Conservation (phyloP, 495 filamentous ascomycete genomes). For the Cladorrhinum samala region DNA sequence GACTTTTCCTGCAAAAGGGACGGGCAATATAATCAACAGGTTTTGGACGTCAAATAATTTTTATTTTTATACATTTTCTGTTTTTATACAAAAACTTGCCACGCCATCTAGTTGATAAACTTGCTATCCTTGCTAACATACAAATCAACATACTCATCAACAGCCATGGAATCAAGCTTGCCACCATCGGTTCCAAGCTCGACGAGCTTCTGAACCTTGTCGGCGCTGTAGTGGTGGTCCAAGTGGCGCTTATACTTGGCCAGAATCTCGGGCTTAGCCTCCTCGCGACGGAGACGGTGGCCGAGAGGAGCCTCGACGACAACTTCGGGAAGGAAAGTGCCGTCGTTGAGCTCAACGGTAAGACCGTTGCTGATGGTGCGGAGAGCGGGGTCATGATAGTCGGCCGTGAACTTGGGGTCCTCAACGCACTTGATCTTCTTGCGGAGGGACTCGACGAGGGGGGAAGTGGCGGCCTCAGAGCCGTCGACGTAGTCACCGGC, state of each 20-base stretch:
- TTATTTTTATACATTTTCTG: too few species aligned
- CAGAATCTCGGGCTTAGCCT: slow-evolving; percentile 94
- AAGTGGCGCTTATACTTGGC: slow-evolving; percentile 93
- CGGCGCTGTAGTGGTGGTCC: slow-evolving; percentile 68
- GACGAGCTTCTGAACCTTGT: slow-evolving; percentile 71
- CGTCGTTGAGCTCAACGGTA: slow-evolving; percentile 88
- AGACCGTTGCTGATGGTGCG: slow-evolving; percentile 95
- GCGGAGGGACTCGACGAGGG: slow-evolving; percentile 81
- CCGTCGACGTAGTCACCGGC: slow-evolving; percentile 90
- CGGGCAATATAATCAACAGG: too few species aligned
- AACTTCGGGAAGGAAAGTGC: slow-evolving; percentile 85
- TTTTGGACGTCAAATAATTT: too few species aligned
- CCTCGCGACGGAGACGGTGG: slow-evolving; percentile 83
- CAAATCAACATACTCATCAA: slow-evolving; percentile 91
- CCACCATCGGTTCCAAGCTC: slow-evolving; percentile 65
- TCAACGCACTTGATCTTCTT: slow-evolving; percentile 91
- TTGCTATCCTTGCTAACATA: slow-evolving; percentile 63
- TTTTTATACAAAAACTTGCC: not conserved
- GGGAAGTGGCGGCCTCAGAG: slow-evolving; percentile 81
- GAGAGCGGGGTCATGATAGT: slow-evolving; percentile 90
- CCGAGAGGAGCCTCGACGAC: slow-evolving; percentile 94
- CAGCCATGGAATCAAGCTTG: slow-evolving; percentile 68
- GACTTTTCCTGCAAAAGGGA: too few species aligned
- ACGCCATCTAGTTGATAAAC: slow-evolving; percentile 33
- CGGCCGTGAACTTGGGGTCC: slow-evolving; percentile 85